Base-by-base conservation (phyloP, 2,329 filamentous ascomycete species). In the Trichoderma pleuroti region DNA sequence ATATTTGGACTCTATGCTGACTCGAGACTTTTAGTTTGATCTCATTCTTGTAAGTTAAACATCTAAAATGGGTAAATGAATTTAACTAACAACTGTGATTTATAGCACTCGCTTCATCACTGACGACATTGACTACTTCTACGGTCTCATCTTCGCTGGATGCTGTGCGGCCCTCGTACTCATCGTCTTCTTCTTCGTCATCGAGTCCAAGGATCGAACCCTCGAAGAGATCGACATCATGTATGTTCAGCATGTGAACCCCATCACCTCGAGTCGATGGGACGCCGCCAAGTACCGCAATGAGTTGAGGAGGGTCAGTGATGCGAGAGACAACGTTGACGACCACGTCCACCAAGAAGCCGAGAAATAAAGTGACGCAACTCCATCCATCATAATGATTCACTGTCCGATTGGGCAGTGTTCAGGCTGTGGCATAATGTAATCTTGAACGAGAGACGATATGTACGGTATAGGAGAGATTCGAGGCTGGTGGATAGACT, bases 201-300 rank as follows among this genome's bases (percentile, higher is more conserved):
- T 68, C 28, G 65, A 68, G 28, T 68, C 65, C 26, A 68, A 68
- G 56, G 65, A 68, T 24, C 65, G 65, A 18, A 68, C 65, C 2
- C 65, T 68, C 16, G 65, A 68, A 32, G 65, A 68, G 65, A 68
- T 68, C 59, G 65, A 68, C 65, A 68, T 39, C 21, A 68, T 68
- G 65, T 68, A 68, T 30, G 30, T 61, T 26, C 56, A 61, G 30
- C 65, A 61, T 18, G 65, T 68, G 14, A 61, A 68, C 26, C 65
- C 65, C 56, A 68, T 68, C 28, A 61, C 65, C 1, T 68, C 65
- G 8, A 68, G 65, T 56, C 30, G 30, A 52, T 68, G 65, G 65
- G 49, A 49, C 16, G n/a, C 36, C 21, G 28, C 59, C 28, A 21
- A 61, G 39, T 46, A 49, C 65, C 65, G 56, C 1, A 21, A 68